These are phyloP conservation scores for Russula sp. DNA, from an alignment of 768 basidiomycete species.

Conservation along the genomic window DNA sequence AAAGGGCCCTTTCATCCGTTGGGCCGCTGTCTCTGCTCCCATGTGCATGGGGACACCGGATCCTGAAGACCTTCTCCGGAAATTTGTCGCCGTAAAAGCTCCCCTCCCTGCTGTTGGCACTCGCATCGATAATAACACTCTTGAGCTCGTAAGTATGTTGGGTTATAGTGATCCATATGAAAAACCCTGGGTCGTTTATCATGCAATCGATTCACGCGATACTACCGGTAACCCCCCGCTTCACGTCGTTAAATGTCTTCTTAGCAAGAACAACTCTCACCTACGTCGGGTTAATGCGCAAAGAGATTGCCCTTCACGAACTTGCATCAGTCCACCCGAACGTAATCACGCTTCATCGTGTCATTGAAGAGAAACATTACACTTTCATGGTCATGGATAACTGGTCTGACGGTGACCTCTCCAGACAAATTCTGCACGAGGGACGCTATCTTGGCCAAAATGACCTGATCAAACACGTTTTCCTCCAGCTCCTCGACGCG, in stretches of 20 bases:
- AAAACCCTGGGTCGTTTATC: constrained; percentile 93
- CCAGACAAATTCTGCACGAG: constrained; percentile 77
- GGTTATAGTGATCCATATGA: constrained; percentile 94
- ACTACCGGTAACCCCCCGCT: constrained; percentile 39
- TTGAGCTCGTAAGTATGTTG: constrained; percentile 80
- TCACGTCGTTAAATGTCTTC: constrained; percentile 90
- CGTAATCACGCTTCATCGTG: constrained; percentile 84
- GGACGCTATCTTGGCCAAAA: constrained; percentile 80
- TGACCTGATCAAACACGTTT: constrained; percentile 78
- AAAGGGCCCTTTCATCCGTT: no score
- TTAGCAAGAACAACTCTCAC: constrained; percentile 46
- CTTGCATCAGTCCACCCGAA: constrained; percentile 67
- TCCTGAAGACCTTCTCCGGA: constrained; percentile 20
- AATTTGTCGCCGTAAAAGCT: constrained; percentile 28
- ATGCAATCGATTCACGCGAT: constrained; percentile 54
- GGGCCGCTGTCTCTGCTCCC: no score
- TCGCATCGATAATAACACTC: constrained; percentile 71
- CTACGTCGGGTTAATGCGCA: constrained; percentile 67
- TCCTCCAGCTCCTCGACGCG: constrained; percentile 89
- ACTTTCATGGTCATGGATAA: constrained; percentile 94
- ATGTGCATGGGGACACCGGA: no score
- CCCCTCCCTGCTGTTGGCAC: constrained; percentile 55
- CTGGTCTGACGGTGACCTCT: constrained; percentile 85
- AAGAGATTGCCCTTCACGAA: constrained; percentile 80
- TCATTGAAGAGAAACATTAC: constrained; percentile 73